Conservation (phyloP, 2,329 filamentous ascomycete genomes). For the Diaporthe aspalathi region DNA sequence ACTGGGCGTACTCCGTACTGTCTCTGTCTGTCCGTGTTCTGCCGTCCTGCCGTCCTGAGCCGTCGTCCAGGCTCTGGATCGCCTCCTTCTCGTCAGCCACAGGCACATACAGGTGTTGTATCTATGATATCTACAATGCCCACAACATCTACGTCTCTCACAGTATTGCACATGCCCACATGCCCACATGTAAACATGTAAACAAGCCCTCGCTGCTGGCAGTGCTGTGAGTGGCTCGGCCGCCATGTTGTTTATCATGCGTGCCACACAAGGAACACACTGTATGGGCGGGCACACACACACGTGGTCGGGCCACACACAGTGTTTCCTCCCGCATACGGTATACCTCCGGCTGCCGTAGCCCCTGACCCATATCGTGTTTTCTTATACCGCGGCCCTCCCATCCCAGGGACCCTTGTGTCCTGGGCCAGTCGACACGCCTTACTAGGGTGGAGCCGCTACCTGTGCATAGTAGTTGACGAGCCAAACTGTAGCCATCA, state of each 20-base stretch:
- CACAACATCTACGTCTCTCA: no score
- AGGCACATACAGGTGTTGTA: no score
- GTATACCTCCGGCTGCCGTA: neutral
- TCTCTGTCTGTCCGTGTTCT: no score
- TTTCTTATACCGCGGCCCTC: neutral
- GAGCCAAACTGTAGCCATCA: neutral
- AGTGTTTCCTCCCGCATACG: neutral
- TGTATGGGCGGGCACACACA: neutral
- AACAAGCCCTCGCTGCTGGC: neutral
- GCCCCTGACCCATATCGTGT: slow-evolving; percentile 23
- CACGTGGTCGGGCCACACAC: neutral
- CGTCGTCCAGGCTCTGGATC: no score
- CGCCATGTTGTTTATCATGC: neutral
- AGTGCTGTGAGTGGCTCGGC: slow-evolving; percentile 8
- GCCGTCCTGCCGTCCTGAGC: no score
- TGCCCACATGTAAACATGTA: slow-evolving; percentile 5
- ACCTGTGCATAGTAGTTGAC: no score
- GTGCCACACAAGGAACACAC: neutral
- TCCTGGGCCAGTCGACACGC: no score
- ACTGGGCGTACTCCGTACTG: no score
- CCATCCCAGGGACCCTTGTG: neutral
- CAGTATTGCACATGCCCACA: neutral
- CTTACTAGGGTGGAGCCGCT: neutral
- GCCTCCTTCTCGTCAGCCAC: no score
- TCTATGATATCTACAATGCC: no score